A percentile compares a stretch with the other conserved stretches of the same genome.
phyloP scores from a whole-genome alignment of 2,329 filamentous ascomycete genomes.

The Colletotrichum sidae region DNA sequence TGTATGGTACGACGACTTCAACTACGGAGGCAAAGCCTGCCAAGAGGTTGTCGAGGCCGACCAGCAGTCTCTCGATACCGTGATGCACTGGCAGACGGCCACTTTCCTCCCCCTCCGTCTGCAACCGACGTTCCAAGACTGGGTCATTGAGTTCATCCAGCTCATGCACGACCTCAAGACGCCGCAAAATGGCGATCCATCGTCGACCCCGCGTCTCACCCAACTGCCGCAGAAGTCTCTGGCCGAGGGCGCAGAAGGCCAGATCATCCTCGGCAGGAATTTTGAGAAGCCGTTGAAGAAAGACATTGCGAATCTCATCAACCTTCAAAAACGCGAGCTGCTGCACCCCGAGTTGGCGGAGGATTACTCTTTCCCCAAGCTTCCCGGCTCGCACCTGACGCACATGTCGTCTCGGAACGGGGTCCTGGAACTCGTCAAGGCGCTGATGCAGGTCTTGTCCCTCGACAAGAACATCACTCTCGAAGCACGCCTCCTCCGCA shows the following conservation, averaged over 20 bases:
- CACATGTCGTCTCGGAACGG: conserved; percentile 47
- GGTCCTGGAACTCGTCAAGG: conserved; percentile 90
- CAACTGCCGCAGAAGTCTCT: conserved; percentile 69
- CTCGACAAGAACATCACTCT: conserved; percentile 91
- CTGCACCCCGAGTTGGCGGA: conserved; percentile 87
- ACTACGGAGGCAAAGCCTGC: conserved; percentile 96
- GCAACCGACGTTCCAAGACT: conserved; percentile 88
- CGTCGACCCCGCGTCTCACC: conserved; percentile 66
- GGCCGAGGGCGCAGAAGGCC: conserved; percentile 69
- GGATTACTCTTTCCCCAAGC: conserved; percentile 86
- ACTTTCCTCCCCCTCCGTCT: conserved; percentile 86
- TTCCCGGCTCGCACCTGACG: conserved; percentile 78
- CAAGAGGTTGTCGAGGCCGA: conserved; percentile 79
- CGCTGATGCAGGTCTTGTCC: conserved; percentile 89
- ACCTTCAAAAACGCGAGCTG: conserved; percentile 87
- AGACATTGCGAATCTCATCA: conserved; percentile 84
- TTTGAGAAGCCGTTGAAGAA: conserved; percentile 94
- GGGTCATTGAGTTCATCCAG: conserved; percentile 94
- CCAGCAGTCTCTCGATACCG: conserved; percentile 84
- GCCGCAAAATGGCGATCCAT: conserved; percentile 63
- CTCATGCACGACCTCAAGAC: conserved; percentile 91
- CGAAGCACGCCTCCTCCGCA: conserved; percentile 87
- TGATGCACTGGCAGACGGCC: conserved; percentile 99
- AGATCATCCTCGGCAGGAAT: conserved; percentile 79
- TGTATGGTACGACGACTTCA: conserved; percentile 99